Evolutionary conservation across 2,329 filamentous ascomycete species (phyloP), one percentile per base, ranked within the genome.

Genomic region (Colletotrichum aenigma): DNA sequence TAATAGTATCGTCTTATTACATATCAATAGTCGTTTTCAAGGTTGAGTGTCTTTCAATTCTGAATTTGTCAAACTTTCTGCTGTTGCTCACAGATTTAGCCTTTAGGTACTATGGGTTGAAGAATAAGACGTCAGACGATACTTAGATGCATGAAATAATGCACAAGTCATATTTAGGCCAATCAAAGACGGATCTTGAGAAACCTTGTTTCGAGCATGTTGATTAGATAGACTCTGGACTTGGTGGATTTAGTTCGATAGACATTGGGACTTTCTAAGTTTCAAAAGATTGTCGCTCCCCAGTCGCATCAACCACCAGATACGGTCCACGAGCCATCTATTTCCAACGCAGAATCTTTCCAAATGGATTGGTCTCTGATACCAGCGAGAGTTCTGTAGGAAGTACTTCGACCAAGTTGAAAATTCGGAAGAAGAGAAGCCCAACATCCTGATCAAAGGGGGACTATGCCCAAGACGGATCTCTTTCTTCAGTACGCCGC

Each of bases 131-230:
- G 18, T n/a, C 1, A 52, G 0, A 13, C 43, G 3, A 21, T 48
- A 48, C 6, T 48, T 7, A 6, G 6, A 7, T 21, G 4, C 3
- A 21, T 21, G 10, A 21, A 13, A 48, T 3, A 48, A 48, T 48
- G n/a, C n/a, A 0, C 12, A 12, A 6, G 18, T 13, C 43, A 48
- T 3, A 21, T 48, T 48, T 4, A n/a, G n/a, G 43, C 10, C n/a
- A 48, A 48, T n/a, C 4, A 48, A 2, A 21, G 10, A 6, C 18
- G 3, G 12, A 21, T 13, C 10, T 13, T 7, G 43, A 48, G 10
- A 4, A 1, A 0, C 43, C 2, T 21, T 21, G 1, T 48, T 0
- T 21, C 10, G 18, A 21, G n/a, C 0, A 48, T n/a, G n/a, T n/a
- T n/a, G n/a, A n/a, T n/a, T 38, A 38, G 16, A 38, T 36, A 16